Base-by-base conservation (phyloP, 2,329 filamentous ascomycete species). In the Cladosporium velox region DNA sequence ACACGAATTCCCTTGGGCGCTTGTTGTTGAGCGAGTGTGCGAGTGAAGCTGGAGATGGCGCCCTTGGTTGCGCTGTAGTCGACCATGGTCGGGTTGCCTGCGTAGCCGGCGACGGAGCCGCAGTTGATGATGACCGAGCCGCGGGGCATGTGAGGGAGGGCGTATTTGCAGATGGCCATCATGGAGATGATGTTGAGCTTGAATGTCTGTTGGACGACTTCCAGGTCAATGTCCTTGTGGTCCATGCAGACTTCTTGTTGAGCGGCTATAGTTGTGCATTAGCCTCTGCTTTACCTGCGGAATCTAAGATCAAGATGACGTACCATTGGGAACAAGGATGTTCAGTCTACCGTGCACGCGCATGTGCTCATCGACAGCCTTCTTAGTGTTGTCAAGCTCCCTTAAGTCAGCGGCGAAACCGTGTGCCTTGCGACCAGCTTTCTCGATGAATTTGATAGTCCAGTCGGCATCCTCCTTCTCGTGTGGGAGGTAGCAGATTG, bases 91-190 rank as follows among this genome's bases (percentile, higher is more conserved):
- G 73, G 71, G 66, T 73, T 84, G 1, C 86, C 85, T 65, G 84
- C 79, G 75, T 86, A 69, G 47, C 52, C 64, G 2, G 62, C 65
- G 0, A 83, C 79, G 0, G 84, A 86, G 0, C 83, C 81, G 1
- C 81, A 82, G 75, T 87, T 88, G 75, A 87, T 85, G 69, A 88
- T 87, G 2, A 81, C 83, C 49, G 35, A 68, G 11, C 77, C 77
- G 4, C 84, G 84, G 65, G 81, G 78, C 84, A 88, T 85, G 69
- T 87, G 82, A 5, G 82, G 81, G 8, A 88, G 73, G 0, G 85
- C 79, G 67, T 81, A 87, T 72, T 88, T 88, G 5, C 83, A 83
- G 67, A 88, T 78, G n/a, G 85, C 84, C 71, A 88, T 85, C 79
- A 87, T 87, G 64, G 84, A 81, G 10, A 86, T 70, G 35, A 88